Evolutionary conservation across 2,329 filamentous ascomycete species (phyloP), one percentile per base, ranked within the genome.

Genomic region (Lachnellula arida): DNA sequence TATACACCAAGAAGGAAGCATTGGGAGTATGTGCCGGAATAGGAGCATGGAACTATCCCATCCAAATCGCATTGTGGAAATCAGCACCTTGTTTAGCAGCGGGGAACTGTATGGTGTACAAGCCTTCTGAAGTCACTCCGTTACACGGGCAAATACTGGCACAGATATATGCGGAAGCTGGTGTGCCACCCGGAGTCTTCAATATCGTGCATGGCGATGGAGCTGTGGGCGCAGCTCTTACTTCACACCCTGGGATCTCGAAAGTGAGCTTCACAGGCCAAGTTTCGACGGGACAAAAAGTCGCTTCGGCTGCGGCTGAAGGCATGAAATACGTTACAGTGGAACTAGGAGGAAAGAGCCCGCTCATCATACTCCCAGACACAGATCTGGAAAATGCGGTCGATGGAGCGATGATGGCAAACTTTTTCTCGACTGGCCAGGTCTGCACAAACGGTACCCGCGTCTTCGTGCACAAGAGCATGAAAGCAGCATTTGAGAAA

Each of bases 261-360:
- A 96, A 96, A 74, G 89, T 96, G 65, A 91, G 87, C 68, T 96
- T 96, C 75, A 96, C 91, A 0, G 91, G 91, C 17, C 90, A 95
- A 70, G 90, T 95, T 25, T 81, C 83, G 57, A 96, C 91, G 0
- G 91, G 91, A 14, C 82, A 83, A 73, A 93, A 90, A 70, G 91
- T 96, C 9, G 90, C 91, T 9, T 82, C 81, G 44, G 77, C 85
- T 37, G 91, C 91, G 2, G 86, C 88, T 1, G 83, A 82, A 34
- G 83, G 82, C 64, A 91, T 95, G 87, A 95, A 95, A 74, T 91
- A 91, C 68, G 86, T 94, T 49, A 96, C 91, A 19, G 92, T 95
- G 88, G 91, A 96, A 74, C 80, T 96, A 0, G 91, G 91, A 53
- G 91, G 91, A 49, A 96, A 96, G 75, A 91, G 86, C 58, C 89